Evolutionary conservation across 2,329 filamentous ascomycete genomes (phyloP).

Genomic region (Paracamarosporium sp.): DNA sequence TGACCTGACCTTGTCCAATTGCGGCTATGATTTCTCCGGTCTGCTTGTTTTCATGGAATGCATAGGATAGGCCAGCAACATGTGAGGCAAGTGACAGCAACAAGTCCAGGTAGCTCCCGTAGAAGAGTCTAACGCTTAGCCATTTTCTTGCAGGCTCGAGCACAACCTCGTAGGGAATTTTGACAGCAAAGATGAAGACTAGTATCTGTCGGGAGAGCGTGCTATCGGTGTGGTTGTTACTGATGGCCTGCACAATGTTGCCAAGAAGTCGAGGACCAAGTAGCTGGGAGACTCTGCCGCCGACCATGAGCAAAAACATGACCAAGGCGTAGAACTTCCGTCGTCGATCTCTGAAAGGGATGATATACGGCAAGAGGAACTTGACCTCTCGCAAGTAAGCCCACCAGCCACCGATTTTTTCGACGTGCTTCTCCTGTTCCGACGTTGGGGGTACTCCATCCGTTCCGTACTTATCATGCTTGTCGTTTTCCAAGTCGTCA

Average conservation of each 20-base stretch:
- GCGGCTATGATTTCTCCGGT: slow-evolving; percentile 67
- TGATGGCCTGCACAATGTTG: slow-evolving; percentile 72
- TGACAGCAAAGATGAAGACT: slow-evolving; percentile 56
- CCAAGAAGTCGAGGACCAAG: slow-evolving; percentile 78
- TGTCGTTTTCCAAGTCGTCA: not conserved
- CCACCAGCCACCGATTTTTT: slow-evolving; percentile 75
- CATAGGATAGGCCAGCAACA: slow-evolving; percentile 69
- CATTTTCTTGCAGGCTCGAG: slow-evolving; percentile 49
- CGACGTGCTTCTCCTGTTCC: slow-evolving; percentile 63
- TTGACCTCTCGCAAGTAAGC: slow-evolving; percentile 74
- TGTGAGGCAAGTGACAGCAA: slow-evolving; percentile 55
- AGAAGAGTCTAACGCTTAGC: slow-evolving; percentile 60
- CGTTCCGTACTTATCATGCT: not conserved
- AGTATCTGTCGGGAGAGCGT: slow-evolving; percentile 58
- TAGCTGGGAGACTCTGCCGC: slow-evolving; percentile 73
- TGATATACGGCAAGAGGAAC: slow-evolving; percentile 76
- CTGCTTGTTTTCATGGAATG: slow-evolving; percentile 62
- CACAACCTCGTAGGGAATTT: slow-evolving; percentile 30
- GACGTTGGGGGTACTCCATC: not conserved
- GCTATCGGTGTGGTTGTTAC: slow-evolving; percentile 49
- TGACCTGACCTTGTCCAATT: slow-evolving; percentile 63
- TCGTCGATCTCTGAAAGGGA: slow-evolving; percentile 68
- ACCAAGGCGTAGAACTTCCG: slow-evolving; percentile 71
- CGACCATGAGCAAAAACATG: slow-evolving; percentile 69
- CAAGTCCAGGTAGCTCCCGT: slow-evolving; percentile 64